Percentiles rank a stretch among this genome's conserved stretches.
These are phyloP conservation scores for Aspergillus chevalieri DNA, from an alignment of 2,329 filamentous ascomycete genomes.

Conservation along the genomic window DNA sequence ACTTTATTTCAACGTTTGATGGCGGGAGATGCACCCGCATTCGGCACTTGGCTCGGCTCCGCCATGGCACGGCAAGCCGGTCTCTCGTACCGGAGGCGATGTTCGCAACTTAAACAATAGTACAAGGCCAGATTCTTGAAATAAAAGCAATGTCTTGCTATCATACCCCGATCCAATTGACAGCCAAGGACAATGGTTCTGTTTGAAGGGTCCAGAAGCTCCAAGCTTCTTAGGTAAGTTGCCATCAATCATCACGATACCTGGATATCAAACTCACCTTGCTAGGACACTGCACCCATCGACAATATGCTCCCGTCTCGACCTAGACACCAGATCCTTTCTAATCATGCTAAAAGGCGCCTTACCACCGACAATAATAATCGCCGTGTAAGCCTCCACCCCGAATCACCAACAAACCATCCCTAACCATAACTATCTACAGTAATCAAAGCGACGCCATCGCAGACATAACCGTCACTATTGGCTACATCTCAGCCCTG, in stretches of 20 bases:
- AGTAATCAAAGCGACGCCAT: slow-evolving; percentile 50
- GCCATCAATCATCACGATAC: no score
- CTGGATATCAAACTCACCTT: neutral
- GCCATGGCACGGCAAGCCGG: no score
- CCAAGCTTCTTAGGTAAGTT: neutral
- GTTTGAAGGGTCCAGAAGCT: neutral
- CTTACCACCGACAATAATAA: slow-evolving; percentile 49
- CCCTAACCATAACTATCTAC: no score
- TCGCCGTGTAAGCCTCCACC: slow-evolving; percentile 50
- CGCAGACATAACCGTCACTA: slow-evolving; percentile 34
- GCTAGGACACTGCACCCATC: slow-evolving; percentile 10
- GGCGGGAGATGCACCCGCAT: no score
- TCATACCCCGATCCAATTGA: neutral
- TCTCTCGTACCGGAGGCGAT: no score
- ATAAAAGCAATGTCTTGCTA: no score
- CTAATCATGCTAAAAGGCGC: slow-evolving; percentile 46
- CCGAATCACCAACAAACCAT: no score
- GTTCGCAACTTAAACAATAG: no score
- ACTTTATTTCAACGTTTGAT: no score
- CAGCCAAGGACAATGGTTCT: neutral
- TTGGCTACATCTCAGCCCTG: slow-evolving; percentile 58
- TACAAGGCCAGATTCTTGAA: no score
- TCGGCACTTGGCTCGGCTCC: no score
- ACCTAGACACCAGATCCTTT: slow-evolving; percentile 19
- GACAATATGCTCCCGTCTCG: slow-evolving; percentile 19